These are phyloP conservation scores for Acanthochlamys bracteata DNA, from an alignment of 106 monocot species.

Conservation along the genomic window DNA sequence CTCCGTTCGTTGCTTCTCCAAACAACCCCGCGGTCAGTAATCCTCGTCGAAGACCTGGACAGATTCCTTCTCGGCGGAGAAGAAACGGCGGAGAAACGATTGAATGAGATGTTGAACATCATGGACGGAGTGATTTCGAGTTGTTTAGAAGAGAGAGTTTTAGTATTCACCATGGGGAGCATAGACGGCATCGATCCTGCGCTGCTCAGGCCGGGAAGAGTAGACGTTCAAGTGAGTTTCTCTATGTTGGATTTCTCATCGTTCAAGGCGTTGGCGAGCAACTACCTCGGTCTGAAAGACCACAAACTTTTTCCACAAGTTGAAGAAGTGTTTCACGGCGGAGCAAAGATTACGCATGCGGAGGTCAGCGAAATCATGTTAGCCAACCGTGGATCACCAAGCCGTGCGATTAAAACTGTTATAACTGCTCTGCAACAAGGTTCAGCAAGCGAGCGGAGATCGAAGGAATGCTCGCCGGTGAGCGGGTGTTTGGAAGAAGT, in stretches of 20 bases:
- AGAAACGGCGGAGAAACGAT: background rate
- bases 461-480: background rate
- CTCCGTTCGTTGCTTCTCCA: constrained; percentile 12
- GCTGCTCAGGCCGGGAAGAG: constrained; percentile 6
- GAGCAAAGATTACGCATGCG: constrained; percentile 10
- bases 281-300: constrained; percentile 10
- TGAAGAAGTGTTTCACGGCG: constrained; percentile 8
- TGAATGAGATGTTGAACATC: background rate
- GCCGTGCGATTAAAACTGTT: constrained; percentile 13
- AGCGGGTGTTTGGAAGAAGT: background rate
- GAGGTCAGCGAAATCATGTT: constrained; percentile 16
- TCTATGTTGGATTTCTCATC: constrained; percentile 11
- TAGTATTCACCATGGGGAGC: constrained; percentile 11
- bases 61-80: background rate
- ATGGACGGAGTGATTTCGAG: constrained; percentile 11
- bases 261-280: constrained; percentile 16
- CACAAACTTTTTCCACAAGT: constrained; percentile 16
- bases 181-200: background rate
- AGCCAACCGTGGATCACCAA: constrained; percentile 11
- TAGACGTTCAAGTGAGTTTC: constrained; percentile 8
- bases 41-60: constrained; percentile 23
- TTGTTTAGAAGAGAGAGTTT: constrained; percentile 10
- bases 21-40: constrained; percentile 18
- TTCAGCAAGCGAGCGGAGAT: background rate
- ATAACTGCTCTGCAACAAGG: constrained; percentile 2